Evolutionary conservation across 1,139 yeast genomes (phyloP).

Genomic region (Kluyveromyces sp.): DNA sequence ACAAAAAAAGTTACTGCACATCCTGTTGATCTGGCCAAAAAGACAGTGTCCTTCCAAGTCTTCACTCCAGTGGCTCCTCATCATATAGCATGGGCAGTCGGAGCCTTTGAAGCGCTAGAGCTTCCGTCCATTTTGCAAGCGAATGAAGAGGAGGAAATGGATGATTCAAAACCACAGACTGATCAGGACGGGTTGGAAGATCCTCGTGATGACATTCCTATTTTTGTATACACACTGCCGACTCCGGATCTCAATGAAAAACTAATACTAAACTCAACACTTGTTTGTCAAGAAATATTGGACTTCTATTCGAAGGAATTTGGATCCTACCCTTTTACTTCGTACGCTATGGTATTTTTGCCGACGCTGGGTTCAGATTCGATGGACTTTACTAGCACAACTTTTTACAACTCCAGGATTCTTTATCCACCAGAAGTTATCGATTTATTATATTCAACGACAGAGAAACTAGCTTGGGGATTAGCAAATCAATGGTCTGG

Average conservation of each 20-base stretch:
- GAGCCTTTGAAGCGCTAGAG: constrained; percentile 67
- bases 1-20: constrained; percentile 48
- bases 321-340: constrained; percentile 88
- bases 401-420: constrained; percentile 55
- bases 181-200: constrained; percentile 20
- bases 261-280: constrained; percentile 66
- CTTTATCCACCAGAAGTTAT: constrained; percentile 72
- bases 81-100: constrained; percentile 94
- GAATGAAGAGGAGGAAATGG: constrained; percentile 35
- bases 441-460: constrained; percentile 70
- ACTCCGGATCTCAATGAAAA: constrained; percentile 36
- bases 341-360: constrained; percentile 72
- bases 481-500: constrained; percentile 93
- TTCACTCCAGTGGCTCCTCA: constrained; percentile 88
- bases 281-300: constrained; percentile 68
- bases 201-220: constrained; percentile 38
- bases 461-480: constrained; percentile 61
- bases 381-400: constrained; percentile 71
- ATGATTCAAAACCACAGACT: constrained; percentile 4
- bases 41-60: constrained; percentile 70
- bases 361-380: constrained; percentile 47
- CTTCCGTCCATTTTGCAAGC: constrained; percentile 34
- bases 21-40: constrained; percentile 61
- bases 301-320: constrained; percentile 81
- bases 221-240: constrained; percentile 35